Base-by-base conservation (phyloP, 2,329 filamentous ascomycete genomes). In the Harringtonia aguacate region DNA sequence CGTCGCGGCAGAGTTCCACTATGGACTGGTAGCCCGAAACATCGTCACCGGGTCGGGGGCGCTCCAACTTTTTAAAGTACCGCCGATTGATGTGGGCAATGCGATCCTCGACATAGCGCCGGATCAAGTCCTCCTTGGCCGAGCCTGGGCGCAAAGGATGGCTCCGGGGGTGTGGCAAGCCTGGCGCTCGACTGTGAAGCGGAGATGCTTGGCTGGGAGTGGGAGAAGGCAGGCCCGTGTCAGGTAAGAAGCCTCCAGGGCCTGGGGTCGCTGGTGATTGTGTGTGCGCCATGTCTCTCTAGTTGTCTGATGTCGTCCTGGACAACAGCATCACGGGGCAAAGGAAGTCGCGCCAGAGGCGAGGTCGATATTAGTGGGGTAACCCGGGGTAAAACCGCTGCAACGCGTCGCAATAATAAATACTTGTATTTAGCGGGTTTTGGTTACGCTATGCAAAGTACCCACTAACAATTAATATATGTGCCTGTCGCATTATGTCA, bases 1-100 rank as follows among this genome's bases (percentile, higher is more conserved):
- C 61, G 55, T 95, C 87, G 45, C 68, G 75, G 43, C 78, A 86
- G 5, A 87, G 74, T 55, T 89, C 81, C 40, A 67, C 69, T 58
- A 90, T 84, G 41, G 63, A 75, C 43, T 68, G 61, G 56, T 77
- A 79, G 20, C 74, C 75, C 3, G 66, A 57, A 3, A 74, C 61
- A 13, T 68, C 62, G 46, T 77, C 73, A 5, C 55, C 63, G 4
- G 64, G 63, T 31, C 69, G 64, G 0, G 64, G 57, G 1, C 62
- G 57, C 35, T 67, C 66, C 44, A 73, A 72, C 53, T 78, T 79
- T 61, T 80, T 81, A 35, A 78, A 68, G 45, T 73, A 81, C 31
- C 75, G 72, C 7, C 77, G 69, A 8, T 69, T 75, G 12, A 75
- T 66, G 48, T 73, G 61, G 38, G 75, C 55, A 15, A 81, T 58